Evolutionary conservation across 2,329 filamentous ascomycete genomes (phyloP), one percentile per base, ranked within the genome.

Genomic region (Nectriaceae sp.): DNA sequence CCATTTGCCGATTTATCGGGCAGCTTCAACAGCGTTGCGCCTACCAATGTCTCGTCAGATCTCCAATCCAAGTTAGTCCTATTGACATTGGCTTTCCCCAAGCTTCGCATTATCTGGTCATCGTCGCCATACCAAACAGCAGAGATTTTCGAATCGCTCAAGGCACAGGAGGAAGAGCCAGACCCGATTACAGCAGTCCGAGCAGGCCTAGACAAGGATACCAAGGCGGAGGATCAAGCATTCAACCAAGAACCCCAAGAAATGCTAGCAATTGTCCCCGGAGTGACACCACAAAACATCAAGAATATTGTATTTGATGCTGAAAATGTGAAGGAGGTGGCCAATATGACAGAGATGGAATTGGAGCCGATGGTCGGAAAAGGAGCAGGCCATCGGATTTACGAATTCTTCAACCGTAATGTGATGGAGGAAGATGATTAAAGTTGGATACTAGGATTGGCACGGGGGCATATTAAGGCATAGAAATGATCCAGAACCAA

Each of bases 71-170:
- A 97, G 70, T 78, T 99, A 39, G 94, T 97, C 11, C 83, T 97
- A 38, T 80, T 99, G 18, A 97, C 92, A 0, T 81, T 99, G 4
- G 89, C 93, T 0, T 99, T 97, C 61, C 94, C 94, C 0, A 84
- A 84, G 19, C 79, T 99, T 41, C 87, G 90, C 56, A 88, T 99
- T 59, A 90, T 99, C 60, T 99, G 94, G 94, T 94, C 89, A 8
- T 89, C 84, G 8, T 91, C 87, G 11, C 93, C 94, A 0, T 96
- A 96, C 65, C 92, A 99, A 69, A 97, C 94, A 1, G 94, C 94
- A 1, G 92, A 97, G 73, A 97, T 99, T 53, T 97, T 99, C 66
- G 87, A 92, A 61, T 87, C 90, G 57, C 80, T 99, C 46, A 99
- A 99, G 74, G 88, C 90, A 57, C 87, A 91, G 61, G 88, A 93